Conservation (phyloP, 164 flowering plant species). For the Magnolia officinalis region DNA sequence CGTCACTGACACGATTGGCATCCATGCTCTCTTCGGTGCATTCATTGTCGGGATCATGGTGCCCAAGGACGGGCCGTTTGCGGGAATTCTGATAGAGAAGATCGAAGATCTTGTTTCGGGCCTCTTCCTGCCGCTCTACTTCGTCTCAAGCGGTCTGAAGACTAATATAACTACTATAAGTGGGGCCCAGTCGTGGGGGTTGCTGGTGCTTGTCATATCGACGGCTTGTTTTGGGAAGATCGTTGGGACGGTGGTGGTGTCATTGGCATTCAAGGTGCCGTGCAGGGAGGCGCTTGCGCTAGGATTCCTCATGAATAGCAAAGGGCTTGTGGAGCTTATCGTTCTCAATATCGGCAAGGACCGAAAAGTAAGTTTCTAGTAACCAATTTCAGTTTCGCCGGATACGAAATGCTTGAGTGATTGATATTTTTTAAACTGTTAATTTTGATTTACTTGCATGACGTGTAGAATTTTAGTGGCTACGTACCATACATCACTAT, state of each 20-base stretch:
- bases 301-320: constrained; percentile 31
- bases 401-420: too few relatives aligned
- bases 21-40: constrained; percentile 27
- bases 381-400: too few relatives aligned
- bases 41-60: constrained; percentile 22
- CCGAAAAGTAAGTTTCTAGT: background rate
- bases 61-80: constrained; percentile 26
- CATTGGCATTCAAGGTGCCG: constrained; percentile 16
- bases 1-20: constrained; percentile 24
- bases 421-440: too few relatives aligned
- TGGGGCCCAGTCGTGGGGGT: constrained; percentile 26
- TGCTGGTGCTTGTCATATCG: constrained; percentile 20
- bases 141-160: constrained; percentile 30
- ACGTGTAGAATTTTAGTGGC: too few relatives aligned
- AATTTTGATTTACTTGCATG: too few relatives aligned
- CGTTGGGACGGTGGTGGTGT: constrained; percentile 11
- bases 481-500: too few relatives aligned
- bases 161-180: constrained; percentile 25
- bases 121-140: constrained; percentile 27
- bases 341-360: constrained; percentile 39
- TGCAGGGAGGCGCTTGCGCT: constrained; percentile 21
- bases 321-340: constrained; percentile 32
- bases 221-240: constrained; percentile 28
- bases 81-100: constrained; percentile 25
- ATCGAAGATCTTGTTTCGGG: constrained; percentile 29